These are phyloP conservation scores for Pleurotus djamor DNA, from an alignment of 768 basidiomycete genomes.

Conservation along the genomic window DNA sequence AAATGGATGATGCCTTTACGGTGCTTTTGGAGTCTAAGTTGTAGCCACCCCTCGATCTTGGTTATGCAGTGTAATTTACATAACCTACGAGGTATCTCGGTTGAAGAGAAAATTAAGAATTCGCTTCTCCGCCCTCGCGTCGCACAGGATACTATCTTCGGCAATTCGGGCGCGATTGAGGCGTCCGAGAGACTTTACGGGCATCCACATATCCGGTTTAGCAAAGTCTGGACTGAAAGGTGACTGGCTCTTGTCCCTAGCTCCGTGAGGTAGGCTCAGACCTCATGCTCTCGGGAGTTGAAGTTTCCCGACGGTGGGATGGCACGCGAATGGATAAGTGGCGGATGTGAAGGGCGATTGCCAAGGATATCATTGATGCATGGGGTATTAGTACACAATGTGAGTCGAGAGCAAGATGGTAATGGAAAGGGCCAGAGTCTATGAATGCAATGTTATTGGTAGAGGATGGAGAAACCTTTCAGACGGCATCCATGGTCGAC, in stretches of 20 bases:
- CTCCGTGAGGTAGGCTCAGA: not conserved
- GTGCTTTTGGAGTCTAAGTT: constrained; percentile 5
- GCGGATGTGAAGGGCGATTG: not conserved
- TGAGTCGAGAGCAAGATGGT: not conserved
- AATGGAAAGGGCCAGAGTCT: not conserved
- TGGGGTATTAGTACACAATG: not conserved
- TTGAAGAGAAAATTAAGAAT: too few relatives aligned
- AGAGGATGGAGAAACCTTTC: not conserved
- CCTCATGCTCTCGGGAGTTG: not conserved
- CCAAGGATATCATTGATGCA: not conserved
- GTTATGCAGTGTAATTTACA: not conserved
- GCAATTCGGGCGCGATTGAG: not conserved
- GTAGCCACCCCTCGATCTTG: not conserved
- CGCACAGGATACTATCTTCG: not conserved
- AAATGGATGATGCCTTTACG: constrained; percentile 1
- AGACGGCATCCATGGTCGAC: not conserved
- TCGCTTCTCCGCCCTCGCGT: too few relatives aligned
- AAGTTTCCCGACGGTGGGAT: not conserved
- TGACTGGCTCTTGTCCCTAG: constrained; percentile 18
- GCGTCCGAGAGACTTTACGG: not conserved
- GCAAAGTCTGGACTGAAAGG: constrained; percentile 36
- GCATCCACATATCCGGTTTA: constrained; percentile 16
- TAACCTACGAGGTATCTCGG: too few relatives aligned
- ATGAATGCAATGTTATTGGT: not conserved
- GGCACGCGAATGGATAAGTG: too few relatives aligned